phyloP scores from a whole-genome alignment of 2,329 filamentous ascomycete species.

The Diatrype stigma region DNA sequence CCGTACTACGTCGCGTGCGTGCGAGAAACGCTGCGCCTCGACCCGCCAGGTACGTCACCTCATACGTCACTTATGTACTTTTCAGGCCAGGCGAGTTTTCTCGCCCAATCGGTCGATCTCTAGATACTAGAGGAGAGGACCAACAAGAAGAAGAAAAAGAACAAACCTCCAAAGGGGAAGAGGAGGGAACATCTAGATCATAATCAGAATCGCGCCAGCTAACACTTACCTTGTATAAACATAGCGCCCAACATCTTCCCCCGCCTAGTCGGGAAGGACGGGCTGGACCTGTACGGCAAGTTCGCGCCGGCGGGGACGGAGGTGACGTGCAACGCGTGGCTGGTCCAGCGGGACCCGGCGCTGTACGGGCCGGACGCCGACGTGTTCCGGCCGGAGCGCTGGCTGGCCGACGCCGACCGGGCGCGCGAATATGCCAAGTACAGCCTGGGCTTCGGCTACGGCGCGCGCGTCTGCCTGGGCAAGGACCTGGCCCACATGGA shows the following conservation, averaged over 20 bases:
- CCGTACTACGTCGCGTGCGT: slow-evolving; percentile 49
- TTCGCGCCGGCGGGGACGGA: background rate
- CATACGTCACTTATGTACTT: too few species aligned
- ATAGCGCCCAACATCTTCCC: slow-evolving; percentile 48
- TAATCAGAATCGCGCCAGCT: too few species aligned
- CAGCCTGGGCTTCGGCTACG: background rate
- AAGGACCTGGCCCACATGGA: background rate
- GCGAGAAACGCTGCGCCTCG: slow-evolving; percentile 45
- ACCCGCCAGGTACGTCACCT: too few species aligned
- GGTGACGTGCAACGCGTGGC: background rate
- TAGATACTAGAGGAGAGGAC: too few species aligned
- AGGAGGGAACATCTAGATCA: too few species aligned
- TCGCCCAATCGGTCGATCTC: too few species aligned
- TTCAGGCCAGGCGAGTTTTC: too few species aligned
- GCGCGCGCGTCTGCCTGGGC: background rate
- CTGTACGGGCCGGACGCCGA: background rate
- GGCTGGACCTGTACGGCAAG: background rate
- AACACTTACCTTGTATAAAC: too few species aligned
- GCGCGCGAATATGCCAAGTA: background rate
- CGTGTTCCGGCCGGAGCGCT: background rate
- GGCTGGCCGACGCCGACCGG: background rate
- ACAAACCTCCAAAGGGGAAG: too few species aligned
- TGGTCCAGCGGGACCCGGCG: background rate
- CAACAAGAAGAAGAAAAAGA: too few species aligned
- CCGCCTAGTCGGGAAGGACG: slow-evolving; percentile 28